Conservation (phyloP, 768 basidiomycete genomes). For the Amanita molliuscula region DNA sequence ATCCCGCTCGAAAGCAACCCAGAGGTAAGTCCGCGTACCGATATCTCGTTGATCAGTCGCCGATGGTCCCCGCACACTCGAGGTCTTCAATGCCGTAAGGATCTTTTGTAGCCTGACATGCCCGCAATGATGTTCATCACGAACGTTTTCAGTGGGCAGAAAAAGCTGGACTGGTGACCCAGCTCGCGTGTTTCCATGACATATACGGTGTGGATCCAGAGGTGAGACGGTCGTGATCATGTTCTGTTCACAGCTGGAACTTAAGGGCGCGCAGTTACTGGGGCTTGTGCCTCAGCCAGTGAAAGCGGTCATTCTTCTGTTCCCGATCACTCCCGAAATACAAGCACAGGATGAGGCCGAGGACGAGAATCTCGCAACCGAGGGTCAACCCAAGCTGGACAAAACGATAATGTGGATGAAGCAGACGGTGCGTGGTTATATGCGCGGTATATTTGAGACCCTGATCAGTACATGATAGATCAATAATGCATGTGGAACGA, state of each 20-base stretch:
- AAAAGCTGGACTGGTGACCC: slow-evolving; percentile 50
- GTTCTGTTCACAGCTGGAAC: neutral
- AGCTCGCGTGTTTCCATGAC: slow-evolving; percentile 49
- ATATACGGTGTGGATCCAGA: slow-evolving; percentile 66
- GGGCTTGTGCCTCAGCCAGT: slow-evolving; percentile 60
- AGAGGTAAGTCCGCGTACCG: slow-evolving; percentile 18
- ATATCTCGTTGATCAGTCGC: neutral
- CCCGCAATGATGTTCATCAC: neutral
- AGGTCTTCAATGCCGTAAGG: slow-evolving; percentile 20
- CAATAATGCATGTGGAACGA: slow-evolving; percentile 80
- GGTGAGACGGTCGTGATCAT: slow-evolving; percentile 23
- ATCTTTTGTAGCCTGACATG: neutral
- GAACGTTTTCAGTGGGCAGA: slow-evolving; percentile 45
- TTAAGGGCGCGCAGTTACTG: slow-evolving; percentile 50
- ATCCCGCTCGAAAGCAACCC: slow-evolving; percentile 77
- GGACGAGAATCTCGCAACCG: slow-evolving; percentile 40
- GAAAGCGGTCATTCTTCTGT: slow-evolving; percentile 79
- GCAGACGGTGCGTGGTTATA: slow-evolving; percentile 56
- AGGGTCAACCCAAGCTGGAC: slow-evolving; percentile 39
- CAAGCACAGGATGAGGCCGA: slow-evolving; percentile 43
- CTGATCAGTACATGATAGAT: slow-evolving; percentile 39
- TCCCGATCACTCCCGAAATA: slow-evolving; percentile 52
- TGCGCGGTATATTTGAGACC: neutral
- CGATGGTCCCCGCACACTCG: neutral
- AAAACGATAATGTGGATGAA: slow-evolving; percentile 78